These are phyloP conservation scores for Crithidia brevicula DNA, from an alignment of 208 protist species.

Conservation along the genomic window DNA sequence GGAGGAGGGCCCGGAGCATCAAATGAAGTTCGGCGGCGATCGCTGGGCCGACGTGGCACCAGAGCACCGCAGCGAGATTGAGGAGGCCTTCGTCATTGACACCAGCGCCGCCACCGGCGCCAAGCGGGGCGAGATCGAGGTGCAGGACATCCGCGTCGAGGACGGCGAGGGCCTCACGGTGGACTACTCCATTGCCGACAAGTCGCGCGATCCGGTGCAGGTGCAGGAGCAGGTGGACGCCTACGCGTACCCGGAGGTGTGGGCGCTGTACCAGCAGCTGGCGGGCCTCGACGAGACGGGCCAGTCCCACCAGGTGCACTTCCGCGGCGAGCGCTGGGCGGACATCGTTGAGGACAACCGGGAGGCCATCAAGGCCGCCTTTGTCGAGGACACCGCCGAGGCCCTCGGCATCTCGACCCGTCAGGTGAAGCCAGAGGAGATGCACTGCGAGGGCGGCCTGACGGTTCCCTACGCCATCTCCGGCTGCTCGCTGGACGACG, in stretches of 20 bases:
- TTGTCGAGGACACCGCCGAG: conserved; percentile 45
- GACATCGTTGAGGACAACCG: conserved; percentile 36
- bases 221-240: conserved; percentile 49
- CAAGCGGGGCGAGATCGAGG: conserved; percentile 30
- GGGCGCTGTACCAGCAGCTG: conserved; percentile 59
- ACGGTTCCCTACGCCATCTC: conserved; percentile 48
- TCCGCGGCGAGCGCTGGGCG: conserved; percentile 50
- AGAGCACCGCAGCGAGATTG: conserved; percentile 37
- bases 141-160: conserved; percentile 40
- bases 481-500: conserved; percentile 29
- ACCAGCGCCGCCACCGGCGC: conserved; percentile 47
- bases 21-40: conserved; percentile 62
- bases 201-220: conserved; percentile 23
- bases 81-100: conserved; percentile 60
- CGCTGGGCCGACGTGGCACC: conserved; percentile 49
- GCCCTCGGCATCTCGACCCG: conserved; percentile 37
- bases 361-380: conserved; percentile 36
- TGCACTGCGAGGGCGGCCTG: conserved; percentile 53
- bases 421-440: conserved; percentile 39
- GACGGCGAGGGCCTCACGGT: conserved; percentile 53
- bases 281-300: conserved; percentile 30
- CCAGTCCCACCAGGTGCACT: conserved; percentile 46
- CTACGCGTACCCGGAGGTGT: conserved; percentile 59
- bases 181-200: conserved; percentile 49
- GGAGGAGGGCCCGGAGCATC: conserved; percentile 33